Evolutionary conservation across 345 rosid genomes (phyloP), one percentile per base, ranked within the genome.

Genomic region (Limnanthes douglasii): DNA sequence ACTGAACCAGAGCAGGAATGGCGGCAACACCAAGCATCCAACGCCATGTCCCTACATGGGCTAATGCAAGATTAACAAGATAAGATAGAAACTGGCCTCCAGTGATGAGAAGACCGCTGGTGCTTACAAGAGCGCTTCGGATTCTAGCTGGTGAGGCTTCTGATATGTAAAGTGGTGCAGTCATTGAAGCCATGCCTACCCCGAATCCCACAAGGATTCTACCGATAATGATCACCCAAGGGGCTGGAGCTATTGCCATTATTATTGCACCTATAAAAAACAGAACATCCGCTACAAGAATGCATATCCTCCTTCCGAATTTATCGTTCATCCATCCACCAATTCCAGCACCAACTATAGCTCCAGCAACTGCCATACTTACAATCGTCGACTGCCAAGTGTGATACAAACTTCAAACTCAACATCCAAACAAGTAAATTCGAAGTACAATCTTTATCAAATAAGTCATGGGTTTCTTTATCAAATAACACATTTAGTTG

Each of bases 181-280:
- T 79, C 95, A 90, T 84, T 41, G 98, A 90, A 28, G 94, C 98
- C 92, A 75, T 84, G 30, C 95, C 95, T 3, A 84, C 95, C 6
- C 98, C 98, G 2, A 84, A 51, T 3, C 98, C 98, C 8, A 84
- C 86, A 3, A 90, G 62, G 39, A 80, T 24, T 48, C 95, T 74
- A 4, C 95, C 98, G 0, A 80, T 0, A 25, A 84, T 63, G 31
- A 84, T 67, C 24, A 90, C 53, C 77, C 75, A 69, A 0, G 92
- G 94, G 29, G 57, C 69, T 0, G 84, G 85, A 49, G 98, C 78
- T 6, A 42, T 1, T 0, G 83, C 88, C 98, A 90, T 90, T 14
- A 78, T 32, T 1, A 75, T 2, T 0, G 94, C 79, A 2, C 96
- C 98, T 0, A 69, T 0, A 14, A 90, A 48, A 68, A 90, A 90